Conservation (phyloP, 345 rosid species). For the Salix udensis region DNA sequence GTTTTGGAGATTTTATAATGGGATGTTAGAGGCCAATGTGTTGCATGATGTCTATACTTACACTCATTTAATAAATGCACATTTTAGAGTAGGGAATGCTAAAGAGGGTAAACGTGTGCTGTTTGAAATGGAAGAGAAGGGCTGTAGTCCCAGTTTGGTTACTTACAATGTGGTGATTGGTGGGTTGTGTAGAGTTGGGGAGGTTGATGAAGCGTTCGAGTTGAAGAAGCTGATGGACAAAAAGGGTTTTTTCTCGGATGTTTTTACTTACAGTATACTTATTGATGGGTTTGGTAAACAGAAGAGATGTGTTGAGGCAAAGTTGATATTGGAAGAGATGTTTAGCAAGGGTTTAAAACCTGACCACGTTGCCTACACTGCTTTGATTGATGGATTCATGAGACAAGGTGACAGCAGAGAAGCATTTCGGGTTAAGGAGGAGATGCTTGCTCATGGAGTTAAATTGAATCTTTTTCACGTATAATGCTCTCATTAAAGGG, state of each 20-base stretch:
- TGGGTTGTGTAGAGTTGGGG: conserved; percentile 52
- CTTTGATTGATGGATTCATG: conserved; percentile 60
- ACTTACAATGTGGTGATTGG: conserved; percentile 53
- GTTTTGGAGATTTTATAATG: conserved; percentile 60
- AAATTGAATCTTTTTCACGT: conserved; percentile 35
- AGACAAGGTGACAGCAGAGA: conserved; percentile 48
- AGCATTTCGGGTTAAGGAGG: conserved; percentile 54
- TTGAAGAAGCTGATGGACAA: conserved; percentile 43
- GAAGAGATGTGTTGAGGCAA: conserved; percentile 54
- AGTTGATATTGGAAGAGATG: conserved; percentile 55
- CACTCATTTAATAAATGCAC: conserved; percentile 53
- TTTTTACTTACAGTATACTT: conserved; percentile 40
- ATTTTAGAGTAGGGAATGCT: conserved; percentile 51
- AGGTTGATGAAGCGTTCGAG: conserved; percentile 50
- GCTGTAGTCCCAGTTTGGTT: conserved; percentile 40
- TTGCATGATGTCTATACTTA: conserved; percentile 50
- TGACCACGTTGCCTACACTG: conserved; percentile 36
- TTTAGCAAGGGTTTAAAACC: conserved; percentile 41
- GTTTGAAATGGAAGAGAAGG: conserved; percentile 45
- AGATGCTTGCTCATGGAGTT: conserved; percentile 53
- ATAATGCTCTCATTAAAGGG: conserved; percentile 46
- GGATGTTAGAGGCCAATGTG: conserved; percentile 46
- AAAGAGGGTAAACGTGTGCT: conserved; percentile 40
- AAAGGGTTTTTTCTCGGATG: conserved; percentile 47
- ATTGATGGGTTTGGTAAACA: conserved; percentile 54